Conservation (phyloP, 1,284 basidiomycete genomes). For the Cerrena zonata region DNA sequence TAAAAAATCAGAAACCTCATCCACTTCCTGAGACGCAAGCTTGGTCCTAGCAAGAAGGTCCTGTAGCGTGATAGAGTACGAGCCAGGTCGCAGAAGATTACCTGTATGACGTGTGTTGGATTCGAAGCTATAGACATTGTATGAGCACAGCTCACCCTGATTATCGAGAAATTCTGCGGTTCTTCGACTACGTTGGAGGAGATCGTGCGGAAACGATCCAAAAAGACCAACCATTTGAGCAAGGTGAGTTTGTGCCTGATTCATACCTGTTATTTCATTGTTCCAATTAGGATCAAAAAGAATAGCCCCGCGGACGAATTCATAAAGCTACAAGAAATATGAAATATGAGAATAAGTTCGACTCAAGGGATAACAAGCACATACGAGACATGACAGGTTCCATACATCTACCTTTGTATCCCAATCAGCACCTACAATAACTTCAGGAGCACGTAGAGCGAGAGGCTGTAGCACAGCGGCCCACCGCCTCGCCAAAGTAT, state of each 20-base stretch:
- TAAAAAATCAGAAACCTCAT: conserved; percentile 6
- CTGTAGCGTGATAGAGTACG: conserved; percentile 5
- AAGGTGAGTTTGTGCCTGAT: conserved; percentile 9
- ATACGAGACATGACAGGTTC: conserved; percentile 32
- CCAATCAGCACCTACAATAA: too few relatives aligned
- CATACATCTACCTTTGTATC: too few relatives aligned
- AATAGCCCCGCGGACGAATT: conserved; percentile 4
- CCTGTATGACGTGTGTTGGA: background rate
- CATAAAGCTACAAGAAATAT: conserved; percentile 7
- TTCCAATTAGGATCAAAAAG: conserved; percentile 11
- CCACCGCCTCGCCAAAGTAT: too few relatives aligned
- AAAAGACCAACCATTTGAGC: conserved; percentile 10
- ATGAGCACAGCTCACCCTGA: conserved; percentile 1
- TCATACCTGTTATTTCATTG: conserved; percentile 5
- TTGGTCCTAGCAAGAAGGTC: conserved; percentile 2
- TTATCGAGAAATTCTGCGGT: conserved; percentile 3
- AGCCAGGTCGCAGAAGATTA: background rate
- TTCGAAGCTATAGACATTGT: too few relatives aligned
- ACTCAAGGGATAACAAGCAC: conserved; percentile 1
- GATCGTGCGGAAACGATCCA: too few relatives aligned
- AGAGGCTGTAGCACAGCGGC: conserved; percentile 24
- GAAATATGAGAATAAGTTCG: too few relatives aligned
- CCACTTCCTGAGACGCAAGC: conserved; percentile 2
- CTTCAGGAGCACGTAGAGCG: conserved; percentile 32
- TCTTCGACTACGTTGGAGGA: too few relatives aligned